These are phyloP conservation scores for Anisogramma anomala DNA, from an alignment of 2,329 filamentous ascomycete species.

Conservation along the genomic window DNA sequence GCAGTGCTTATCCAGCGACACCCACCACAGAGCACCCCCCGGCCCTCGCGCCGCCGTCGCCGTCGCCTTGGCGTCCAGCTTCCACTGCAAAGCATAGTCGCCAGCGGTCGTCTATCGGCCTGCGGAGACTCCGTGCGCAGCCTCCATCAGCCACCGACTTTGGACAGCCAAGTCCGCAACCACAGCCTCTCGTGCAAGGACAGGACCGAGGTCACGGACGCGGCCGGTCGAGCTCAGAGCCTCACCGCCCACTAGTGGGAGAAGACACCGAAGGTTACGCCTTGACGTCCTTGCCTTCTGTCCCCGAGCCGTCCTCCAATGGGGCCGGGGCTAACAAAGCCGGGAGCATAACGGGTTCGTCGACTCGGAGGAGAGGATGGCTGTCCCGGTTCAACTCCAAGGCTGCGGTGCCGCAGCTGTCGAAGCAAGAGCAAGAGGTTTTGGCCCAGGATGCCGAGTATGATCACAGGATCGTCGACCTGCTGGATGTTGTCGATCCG, in stretches of 20 bases:
- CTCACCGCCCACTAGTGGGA: conserved; percentile 16
- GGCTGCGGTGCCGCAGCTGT: background rate
- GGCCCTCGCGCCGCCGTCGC: background rate
- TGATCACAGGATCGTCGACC: conserved; percentile 21
- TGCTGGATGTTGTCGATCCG: conserved; percentile 44
- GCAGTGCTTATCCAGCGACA: background rate
- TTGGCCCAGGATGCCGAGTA: conserved; percentile 14
- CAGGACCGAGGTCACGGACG: conserved; percentile 6
- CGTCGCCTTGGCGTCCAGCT: too few species aligned
- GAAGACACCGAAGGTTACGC: background rate
- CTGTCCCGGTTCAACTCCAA: conserved; percentile 1
- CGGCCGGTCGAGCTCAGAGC: conserved; percentile 19
- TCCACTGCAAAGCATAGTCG: conserved; percentile 1
- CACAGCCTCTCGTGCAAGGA: background rate
- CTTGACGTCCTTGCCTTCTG: conserved; percentile 7
- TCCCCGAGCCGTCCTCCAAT: conserved; percentile 7
- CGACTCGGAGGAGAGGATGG: conserved; percentile 2
- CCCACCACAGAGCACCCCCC: conserved; percentile 8
- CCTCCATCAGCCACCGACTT: conserved; percentile 1
- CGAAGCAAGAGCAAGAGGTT: background rate
- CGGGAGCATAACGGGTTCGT: background rate
- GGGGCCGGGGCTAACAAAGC: background rate
- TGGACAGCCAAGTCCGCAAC: background rate
- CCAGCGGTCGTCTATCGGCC: conserved; percentile 13
- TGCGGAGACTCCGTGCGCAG: conserved; percentile 6